These are phyloP conservation scores for Grosmannia clavigera DNA, from an alignment of 2,329 filamentous ascomycete species.

Conservation along the genomic window DNA sequence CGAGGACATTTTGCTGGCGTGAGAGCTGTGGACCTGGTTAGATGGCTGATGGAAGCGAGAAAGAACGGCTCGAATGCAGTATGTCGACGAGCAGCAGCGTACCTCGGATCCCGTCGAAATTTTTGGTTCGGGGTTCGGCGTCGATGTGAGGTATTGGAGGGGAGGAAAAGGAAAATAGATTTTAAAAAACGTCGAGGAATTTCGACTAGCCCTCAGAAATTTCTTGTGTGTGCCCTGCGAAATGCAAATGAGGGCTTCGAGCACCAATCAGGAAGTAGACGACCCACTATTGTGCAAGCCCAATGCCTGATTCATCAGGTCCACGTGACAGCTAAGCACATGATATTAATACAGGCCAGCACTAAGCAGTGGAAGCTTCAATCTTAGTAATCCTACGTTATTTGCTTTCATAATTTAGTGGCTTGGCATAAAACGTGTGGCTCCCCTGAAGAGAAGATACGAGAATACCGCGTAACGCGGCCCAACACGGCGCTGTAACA, in stretches of 20 bases:
- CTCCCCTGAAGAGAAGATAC: no score
- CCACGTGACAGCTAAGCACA: not conserved
- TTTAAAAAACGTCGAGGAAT: constrained; percentile 8
- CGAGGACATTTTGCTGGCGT: constrained; percentile 46
- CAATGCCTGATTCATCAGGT: no score
- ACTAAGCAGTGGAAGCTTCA: not conserved
- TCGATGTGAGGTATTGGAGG: constrained; percentile 8
- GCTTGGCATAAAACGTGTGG: not conserved
- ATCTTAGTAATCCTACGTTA: not conserved
- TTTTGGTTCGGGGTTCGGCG: constrained; percentile 7
- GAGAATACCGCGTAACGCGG: not conserved
- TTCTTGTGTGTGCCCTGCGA: constrained; percentile 7
- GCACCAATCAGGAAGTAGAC: constrained; percentile 5
- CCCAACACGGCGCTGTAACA: not conserved
- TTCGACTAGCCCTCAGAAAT: constrained; percentile 9
- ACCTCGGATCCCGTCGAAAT: constrained; percentile 9
- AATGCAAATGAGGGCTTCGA: constrained; percentile 4
- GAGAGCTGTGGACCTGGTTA: not conserved
- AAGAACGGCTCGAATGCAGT: not conserved
- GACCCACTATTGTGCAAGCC: not conserved
- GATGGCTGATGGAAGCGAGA: not conserved
- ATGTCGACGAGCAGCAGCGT: not conserved
- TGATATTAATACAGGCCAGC: not conserved
- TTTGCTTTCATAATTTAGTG: not conserved
- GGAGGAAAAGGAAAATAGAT: constrained; percentile 3